phyloP scores from a whole-genome alignment of 176 grass and related monocot genomes.

The Oryza glaberrima region DNA sequence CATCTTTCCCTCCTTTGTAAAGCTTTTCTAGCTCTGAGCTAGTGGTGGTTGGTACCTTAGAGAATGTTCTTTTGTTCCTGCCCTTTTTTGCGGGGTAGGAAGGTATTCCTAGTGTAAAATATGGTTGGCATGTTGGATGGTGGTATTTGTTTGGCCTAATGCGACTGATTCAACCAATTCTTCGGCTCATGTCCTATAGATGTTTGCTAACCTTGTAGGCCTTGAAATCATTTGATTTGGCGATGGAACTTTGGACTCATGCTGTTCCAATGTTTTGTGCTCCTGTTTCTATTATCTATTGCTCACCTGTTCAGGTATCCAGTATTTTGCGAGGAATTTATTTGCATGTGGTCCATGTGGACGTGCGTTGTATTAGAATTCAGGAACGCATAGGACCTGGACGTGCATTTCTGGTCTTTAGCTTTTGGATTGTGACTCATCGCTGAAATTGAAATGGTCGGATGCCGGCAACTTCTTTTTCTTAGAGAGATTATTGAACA shows the following conservation, averaged over 20 bases:
- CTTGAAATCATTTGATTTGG: background rate
- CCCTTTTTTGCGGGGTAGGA: slow-evolving; percentile 9
- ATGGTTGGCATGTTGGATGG: slow-evolving; percentile 50
- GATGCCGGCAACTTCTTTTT: background rate
- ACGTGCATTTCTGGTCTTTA: background rate
- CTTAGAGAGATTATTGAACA: background rate
- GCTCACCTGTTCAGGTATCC: background rate
- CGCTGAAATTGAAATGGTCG: background rate
- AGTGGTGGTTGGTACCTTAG: slow-evolving; percentile 44
- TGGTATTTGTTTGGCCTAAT: slow-evolving; percentile 37
- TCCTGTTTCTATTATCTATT: background rate
- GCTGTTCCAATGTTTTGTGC: background rate
- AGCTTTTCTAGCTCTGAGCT: slow-evolving; percentile 52
- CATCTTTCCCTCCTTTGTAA: slow-evolving; percentile 55
- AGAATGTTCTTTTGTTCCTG: slow-evolving; percentile 37
- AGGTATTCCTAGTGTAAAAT: slow-evolving; percentile 58
- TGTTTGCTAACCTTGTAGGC: background rate
- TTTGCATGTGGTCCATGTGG: background rate
- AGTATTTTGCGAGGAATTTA: background rate
- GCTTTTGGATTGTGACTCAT: background rate
- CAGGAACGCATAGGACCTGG: background rate
- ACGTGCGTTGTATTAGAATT: background rate
- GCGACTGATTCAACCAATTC: slow-evolving; percentile 23
- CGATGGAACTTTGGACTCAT: background rate
- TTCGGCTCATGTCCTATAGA: slow-evolving; percentile 9